A percentile compares a stretch with the other conserved stretches of the same genome.
Evolutionary conservation across 2,329 filamentous ascomycete species (phyloP).

Genomic region (Pyrenophora seminiperda): DNA sequence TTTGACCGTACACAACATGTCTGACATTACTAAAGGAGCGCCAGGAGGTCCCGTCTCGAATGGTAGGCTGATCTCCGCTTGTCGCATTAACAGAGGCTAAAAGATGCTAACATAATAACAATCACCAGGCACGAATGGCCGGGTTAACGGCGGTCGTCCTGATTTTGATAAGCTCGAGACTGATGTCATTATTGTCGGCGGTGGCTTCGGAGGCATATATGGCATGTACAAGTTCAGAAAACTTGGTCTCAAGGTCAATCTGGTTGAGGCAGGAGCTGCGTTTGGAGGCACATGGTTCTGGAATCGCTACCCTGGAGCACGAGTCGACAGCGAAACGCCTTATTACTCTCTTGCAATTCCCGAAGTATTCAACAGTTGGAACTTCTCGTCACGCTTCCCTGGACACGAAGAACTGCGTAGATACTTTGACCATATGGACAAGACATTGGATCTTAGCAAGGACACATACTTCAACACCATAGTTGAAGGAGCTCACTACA

Average conservation of each 20-base stretch:
- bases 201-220: slow-evolving; percentile 45
- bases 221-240: slow-evolving; percentile 41
- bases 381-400: slow-evolving; percentile 58
- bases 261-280: slow-evolving; percentile 41
- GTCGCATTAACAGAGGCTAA: too few species aligned
- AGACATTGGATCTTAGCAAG: slow-evolving; percentile 58
- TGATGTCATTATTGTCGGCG: slow-evolving; percentile 33
- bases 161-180: too few species aligned
- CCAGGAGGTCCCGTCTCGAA: too few species aligned
- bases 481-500: background rate
- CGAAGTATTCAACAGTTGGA: slow-evolving; percentile 55
- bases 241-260: slow-evolving; percentile 24
- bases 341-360: slow-evolving; percentile 51
- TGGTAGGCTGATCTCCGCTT: too few species aligned
- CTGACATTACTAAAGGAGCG: too few species aligned
- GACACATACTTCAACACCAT: slow-evolving; percentile 38
- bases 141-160: too few species aligned
- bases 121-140: too few species aligned
- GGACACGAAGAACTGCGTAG: slow-evolving; percentile 54
- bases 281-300: slow-evolving; percentile 46
- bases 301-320: slow-evolving; percentile 41
- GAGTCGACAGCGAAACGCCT: slow-evolving; percentile 51
- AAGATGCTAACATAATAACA: too few species aligned
- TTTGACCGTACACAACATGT: too few species aligned
- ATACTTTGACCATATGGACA: slow-evolving; percentile 64